Base-by-base conservation (phyloP, 2,329 filamentous ascomycete species). In the Verticillium albo-atrum region DNA sequence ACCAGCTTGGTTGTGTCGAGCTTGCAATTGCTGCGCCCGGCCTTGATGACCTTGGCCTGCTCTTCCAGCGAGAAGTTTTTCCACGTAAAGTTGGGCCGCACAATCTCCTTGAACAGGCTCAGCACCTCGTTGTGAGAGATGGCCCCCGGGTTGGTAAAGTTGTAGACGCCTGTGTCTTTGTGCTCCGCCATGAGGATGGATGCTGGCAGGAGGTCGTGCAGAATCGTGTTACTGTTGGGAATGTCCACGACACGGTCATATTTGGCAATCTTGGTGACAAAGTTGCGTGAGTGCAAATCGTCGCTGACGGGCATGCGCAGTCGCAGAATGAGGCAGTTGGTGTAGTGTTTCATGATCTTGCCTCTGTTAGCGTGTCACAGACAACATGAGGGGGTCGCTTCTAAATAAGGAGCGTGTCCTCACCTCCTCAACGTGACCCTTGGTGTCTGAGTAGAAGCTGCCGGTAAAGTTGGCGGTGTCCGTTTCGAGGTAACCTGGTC, bases 41-140 rank as follows among this genome's bases (percentile, higher is more conserved):
- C 86, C 76, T 87, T 87, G 74, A 89, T 84, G 47, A 89, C 83
- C 74, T 85, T 85, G 66, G 83, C 75, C 74, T 89, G 86, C 73
- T 89, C 85, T 66, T 88, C 84, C 50, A 89, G 69, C 2, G 78
- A 81, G 68, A 89, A 89, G 75, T 89, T 89, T 75, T 82, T 80
- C 84, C 85, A 89, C 47, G 76, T 78, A 66, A 87, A 83, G 28
- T 68, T 70, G 2, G 86, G 86, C 47, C 85, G 80, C 37, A 89
- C 81, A 64, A 87, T 84, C 63, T 88, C 79, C 66, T 81, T 82
- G 74, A 88, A 89, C 50, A 89, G 74, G 2, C 74, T 66, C 42
- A 89, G 76, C 6, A 89, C 85, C 72, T 89, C 85, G 70, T 89
- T 89, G 74, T 89, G 86, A n/a, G 84, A 87, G 70, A 89, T 89